phyloP scores from a whole-genome alignment of 2,329 filamentous ascomycete genomes.

The Fusarium papillatum region DNA sequence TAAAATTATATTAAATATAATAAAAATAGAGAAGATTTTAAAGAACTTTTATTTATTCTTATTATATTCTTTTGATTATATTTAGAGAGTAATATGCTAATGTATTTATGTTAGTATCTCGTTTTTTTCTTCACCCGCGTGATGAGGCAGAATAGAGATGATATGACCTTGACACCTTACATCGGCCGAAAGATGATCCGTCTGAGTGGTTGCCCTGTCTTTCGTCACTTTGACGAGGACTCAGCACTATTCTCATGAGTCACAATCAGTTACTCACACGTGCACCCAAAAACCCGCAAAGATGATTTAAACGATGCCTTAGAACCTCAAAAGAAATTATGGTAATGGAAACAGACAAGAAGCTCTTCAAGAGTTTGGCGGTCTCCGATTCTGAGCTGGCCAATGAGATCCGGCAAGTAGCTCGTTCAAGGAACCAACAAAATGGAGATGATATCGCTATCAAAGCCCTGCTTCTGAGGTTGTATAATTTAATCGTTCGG shows the following conservation, averaged over 20 bases:
- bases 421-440: neutral
- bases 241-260: neutral
- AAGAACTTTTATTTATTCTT: too few species aligned
- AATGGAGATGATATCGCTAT: neutral
- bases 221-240: neutral
- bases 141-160: neutral
- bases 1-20: too few species aligned
- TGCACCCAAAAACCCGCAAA: neutral
- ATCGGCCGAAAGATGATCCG: neutral
- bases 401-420: neutral
- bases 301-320: neutral
- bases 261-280: neutral
- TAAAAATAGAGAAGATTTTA: too few species aligned
- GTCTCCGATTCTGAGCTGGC: neutral
- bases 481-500: neutral
- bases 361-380: neutral
- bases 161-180: neutral
- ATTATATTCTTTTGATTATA: too few species aligned
- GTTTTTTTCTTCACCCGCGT: too few species aligned
- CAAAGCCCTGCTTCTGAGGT: neutral
- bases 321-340: too few species aligned
- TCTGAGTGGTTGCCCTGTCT: neutral
- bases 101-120: too few species aligned
- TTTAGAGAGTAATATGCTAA: too few species aligned
- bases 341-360: neutral